These are phyloP conservation scores for Gaertneriomyces semiglobifer DNA, from an alignment of 192 early-diverging fungal genomes.

Conservation along the genomic window DNA sequence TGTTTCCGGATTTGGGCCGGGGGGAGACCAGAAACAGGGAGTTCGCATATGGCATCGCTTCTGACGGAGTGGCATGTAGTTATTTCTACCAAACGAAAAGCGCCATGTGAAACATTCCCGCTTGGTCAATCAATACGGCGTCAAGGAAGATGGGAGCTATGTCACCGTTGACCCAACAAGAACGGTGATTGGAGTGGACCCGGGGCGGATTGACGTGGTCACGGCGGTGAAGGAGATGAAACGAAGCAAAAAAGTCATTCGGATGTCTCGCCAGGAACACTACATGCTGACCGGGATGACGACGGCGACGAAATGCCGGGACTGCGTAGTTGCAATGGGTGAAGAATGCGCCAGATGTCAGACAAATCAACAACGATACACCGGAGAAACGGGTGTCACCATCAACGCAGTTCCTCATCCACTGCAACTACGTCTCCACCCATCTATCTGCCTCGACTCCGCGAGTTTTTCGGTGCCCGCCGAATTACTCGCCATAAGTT, in stretches of 20 bases:
- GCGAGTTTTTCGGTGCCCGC: constrained; percentile 1
- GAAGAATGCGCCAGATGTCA: constrained; percentile 11
- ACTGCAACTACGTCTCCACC: background rate
- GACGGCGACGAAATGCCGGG: background rate
- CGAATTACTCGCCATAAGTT: background rate
- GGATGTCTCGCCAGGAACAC: too few relatives aligned
- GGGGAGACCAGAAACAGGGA: constrained; percentile 11
- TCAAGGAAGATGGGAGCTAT: constrained; percentile 13
- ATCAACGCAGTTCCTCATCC: background rate
- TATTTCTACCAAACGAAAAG: constrained; percentile 13
- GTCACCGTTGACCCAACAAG: background rate
- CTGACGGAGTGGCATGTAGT: constrained; percentile 12
- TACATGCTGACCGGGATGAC: too few relatives aligned
- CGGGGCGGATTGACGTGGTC: constrained; percentile 19
- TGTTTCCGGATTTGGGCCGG: constrained; percentile 10
- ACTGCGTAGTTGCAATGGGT: constrained; percentile 1
- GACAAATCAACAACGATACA: background rate
- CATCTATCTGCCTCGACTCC: background rate
- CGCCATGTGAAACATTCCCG: background rate
- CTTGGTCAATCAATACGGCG: constrained; percentile 17
- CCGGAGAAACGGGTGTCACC: constrained; percentile 2
- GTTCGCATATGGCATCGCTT: constrained; percentile 9
- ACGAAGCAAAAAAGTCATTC: too few relatives aligned
- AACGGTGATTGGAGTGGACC: constrained; percentile 11
- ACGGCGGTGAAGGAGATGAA: constrained; percentile 8